phyloP scores from a whole-genome alignment of 805 yeast species.

The Yarrowia deformans region DNA sequence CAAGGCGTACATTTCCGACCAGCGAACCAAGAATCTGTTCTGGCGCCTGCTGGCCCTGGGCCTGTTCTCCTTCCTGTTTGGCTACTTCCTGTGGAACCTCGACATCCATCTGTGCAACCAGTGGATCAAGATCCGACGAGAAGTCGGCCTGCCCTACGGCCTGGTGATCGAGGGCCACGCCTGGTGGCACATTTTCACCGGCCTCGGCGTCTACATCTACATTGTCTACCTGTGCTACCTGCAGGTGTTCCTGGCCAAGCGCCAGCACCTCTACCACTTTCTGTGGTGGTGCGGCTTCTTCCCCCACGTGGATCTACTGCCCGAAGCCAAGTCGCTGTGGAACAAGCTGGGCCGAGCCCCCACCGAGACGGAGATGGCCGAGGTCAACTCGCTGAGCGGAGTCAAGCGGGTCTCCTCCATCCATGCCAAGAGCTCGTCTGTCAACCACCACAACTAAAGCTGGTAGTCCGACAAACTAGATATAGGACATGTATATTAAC shows the following conservation, averaged over 20 bases:
- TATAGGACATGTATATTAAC: constrained; percentile 20
- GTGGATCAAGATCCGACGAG: constrained; percentile 66
- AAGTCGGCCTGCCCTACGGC: constrained; percentile 83
- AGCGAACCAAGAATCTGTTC: constrained; percentile 57
- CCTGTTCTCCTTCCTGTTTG: constrained; percentile 67
- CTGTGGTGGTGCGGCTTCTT: constrained; percentile 66
- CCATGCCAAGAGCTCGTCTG: constrained; percentile 33
- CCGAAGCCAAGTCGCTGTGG: constrained; percentile 35
- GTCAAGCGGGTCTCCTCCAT: constrained; percentile 13
- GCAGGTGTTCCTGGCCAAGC: constrained; percentile 67
- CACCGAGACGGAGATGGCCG: constrained; percentile 29
- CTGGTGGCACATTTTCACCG: constrained; percentile 83
- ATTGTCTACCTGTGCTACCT: constrained; percentile 79
- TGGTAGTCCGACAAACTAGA: not conserved
- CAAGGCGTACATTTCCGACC: constrained; percentile 60
- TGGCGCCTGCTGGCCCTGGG: constrained; percentile 66
- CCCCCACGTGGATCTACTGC: constrained; percentile 53
- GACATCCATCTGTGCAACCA: constrained; percentile 79
- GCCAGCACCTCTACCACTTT: constrained; percentile 62
- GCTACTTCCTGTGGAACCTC: constrained; percentile 86
- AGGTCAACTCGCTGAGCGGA: constrained; percentile 23
- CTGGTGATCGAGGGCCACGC: constrained; percentile 89
- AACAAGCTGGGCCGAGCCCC: constrained; percentile 37
- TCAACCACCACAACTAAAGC: constrained; percentile 27
- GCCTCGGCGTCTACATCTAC: constrained; percentile 86